phyloP scores from a whole-genome alignment of 2,329 filamentous ascomycete genomes.

The Aschersonia sp. region DNA sequence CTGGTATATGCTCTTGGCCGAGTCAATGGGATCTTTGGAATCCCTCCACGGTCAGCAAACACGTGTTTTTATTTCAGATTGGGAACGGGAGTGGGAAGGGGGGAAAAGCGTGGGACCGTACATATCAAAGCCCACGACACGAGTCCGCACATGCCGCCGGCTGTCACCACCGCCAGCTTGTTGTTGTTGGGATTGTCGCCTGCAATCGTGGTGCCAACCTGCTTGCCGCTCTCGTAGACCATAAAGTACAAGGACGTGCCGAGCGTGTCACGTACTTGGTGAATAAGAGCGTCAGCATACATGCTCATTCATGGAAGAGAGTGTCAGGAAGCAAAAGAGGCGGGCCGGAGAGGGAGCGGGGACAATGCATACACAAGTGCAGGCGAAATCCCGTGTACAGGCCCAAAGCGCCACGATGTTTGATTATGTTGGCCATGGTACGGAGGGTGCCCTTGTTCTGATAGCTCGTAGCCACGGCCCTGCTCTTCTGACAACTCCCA shows the following conservation, averaged over 20 bases:
- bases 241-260: conserved; percentile 80
- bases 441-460: conserved; percentile 64
- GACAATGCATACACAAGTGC: conserved; percentile 51
- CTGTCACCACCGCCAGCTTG: conserved; percentile 62
- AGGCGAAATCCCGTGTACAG: conserved; percentile 70
- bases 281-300: too few species aligned
- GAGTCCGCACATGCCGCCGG: conserved; percentile 69
- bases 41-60: too few species aligned
- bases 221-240: conserved; percentile 78
- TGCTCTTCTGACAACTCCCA: conserved; percentile 27
- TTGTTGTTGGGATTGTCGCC: conserved; percentile 61
- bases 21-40: conserved; percentile 52
- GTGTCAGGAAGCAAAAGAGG: neutral
- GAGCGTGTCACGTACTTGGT: conserved; percentile 61
- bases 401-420: conserved; percentile 56
- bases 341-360: neutral
- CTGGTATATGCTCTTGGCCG: conserved; percentile 75
- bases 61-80: too few species aligned
- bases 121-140: conserved; percentile 69
- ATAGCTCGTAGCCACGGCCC: conserved; percentile 51
- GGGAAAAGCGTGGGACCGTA: conserved; percentile 21
- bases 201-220: conserved; percentile 60
- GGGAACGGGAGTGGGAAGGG: too few species aligned
- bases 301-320: too few species aligned
- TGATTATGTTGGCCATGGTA: conserved; percentile 64